Evolutionary conservation across 495 filamentous ascomycete genomes (phyloP).

Genomic region (Endocarpon pusillum): DNA sequence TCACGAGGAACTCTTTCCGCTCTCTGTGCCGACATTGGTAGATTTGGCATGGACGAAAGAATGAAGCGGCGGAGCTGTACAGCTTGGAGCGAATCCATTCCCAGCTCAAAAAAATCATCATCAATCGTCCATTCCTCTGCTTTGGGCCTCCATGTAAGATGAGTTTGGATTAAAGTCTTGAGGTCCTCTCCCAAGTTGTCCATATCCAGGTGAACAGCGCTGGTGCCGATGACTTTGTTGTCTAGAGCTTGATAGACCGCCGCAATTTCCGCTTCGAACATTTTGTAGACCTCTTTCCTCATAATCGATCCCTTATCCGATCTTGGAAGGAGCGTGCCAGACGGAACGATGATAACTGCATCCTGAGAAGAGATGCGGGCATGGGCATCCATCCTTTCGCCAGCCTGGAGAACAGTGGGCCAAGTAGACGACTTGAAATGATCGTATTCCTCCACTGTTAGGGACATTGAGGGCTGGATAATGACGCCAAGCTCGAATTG

Average conservation of each 20-base stretch:
- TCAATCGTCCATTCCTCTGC: conserved; percentile 5
- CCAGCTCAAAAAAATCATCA: conserved; percentile 22
- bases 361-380: conserved; percentile 14
- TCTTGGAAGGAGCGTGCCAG: conserved; percentile 9
- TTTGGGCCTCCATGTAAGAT: conserved; percentile 6
- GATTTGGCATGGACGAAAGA: conserved; percentile 3
- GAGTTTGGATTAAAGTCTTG: conserved; percentile 7
- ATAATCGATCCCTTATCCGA: conserved; percentile 22
- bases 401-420: conserved; percentile 11
- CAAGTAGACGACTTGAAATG: conserved; percentile 11
- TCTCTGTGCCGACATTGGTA: conserved; percentile 1
- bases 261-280: conserved; percentile 16
- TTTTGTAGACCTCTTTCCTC: conserved; percentile 14
- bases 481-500: conserved; percentile 20
- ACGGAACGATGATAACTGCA: conserved; percentile 14
- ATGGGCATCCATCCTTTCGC: conserved; percentile 13
- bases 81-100: conserved; percentile 22
- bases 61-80: conserved; percentile 12
- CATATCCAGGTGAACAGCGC: neutral
- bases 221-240: neutral
- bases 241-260: conserved; percentile 14
- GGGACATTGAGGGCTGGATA: conserved; percentile 10
- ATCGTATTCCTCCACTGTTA: conserved; percentile 1
- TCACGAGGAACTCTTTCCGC: conserved; percentile 7
- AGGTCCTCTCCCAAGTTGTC: conserved; percentile 6